phyloP scores from a whole-genome alignment of 495 filamentous ascomycete species.

The Hypoxylon perforatum region DNA sequence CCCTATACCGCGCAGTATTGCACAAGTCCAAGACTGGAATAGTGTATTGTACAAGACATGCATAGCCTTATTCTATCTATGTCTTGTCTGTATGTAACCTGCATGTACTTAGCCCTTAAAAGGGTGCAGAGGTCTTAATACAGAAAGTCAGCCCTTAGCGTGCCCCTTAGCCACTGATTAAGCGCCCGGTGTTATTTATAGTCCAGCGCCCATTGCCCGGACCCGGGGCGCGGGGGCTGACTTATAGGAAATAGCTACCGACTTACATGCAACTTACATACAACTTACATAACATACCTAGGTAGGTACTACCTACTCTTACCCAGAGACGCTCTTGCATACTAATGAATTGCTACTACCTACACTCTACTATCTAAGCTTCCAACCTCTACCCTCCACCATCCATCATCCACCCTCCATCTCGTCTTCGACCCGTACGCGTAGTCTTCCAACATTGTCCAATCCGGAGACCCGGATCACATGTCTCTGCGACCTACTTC shows the following conservation, averaged over 20 bases:
- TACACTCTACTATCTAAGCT: slow-evolving; percentile 8
- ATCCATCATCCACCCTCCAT: slow-evolving; percentile 14
- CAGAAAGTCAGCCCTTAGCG: background rate
- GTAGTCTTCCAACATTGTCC: background rate
- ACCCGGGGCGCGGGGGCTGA: background rate
- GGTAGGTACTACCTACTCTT: background rate
- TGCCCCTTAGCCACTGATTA: background rate
- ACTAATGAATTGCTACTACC: too few species aligned
- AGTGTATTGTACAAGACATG: background rate
- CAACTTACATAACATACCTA: background rate
- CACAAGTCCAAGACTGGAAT: background rate
- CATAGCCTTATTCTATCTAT: background rate
- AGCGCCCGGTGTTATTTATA: slow-evolving; percentile 2
- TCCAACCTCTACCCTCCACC: slow-evolving; percentile 16
- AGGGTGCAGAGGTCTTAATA: too few species aligned
- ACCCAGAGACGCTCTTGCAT: too few species aligned
- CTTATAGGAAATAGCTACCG: background rate
- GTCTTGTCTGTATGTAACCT: too few species aligned
- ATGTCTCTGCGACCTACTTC: slow-evolving; percentile 22
- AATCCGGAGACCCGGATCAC: slow-evolving; percentile 13
- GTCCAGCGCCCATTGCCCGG: background rate
- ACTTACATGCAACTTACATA: too few species aligned
- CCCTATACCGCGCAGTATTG: background rate
- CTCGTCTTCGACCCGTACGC: background rate
- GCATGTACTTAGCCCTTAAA: too few species aligned